phyloP scores from a whole-genome alignment of 1,139 yeast genomes.

The Blastobotrys serpentis region DNA sequence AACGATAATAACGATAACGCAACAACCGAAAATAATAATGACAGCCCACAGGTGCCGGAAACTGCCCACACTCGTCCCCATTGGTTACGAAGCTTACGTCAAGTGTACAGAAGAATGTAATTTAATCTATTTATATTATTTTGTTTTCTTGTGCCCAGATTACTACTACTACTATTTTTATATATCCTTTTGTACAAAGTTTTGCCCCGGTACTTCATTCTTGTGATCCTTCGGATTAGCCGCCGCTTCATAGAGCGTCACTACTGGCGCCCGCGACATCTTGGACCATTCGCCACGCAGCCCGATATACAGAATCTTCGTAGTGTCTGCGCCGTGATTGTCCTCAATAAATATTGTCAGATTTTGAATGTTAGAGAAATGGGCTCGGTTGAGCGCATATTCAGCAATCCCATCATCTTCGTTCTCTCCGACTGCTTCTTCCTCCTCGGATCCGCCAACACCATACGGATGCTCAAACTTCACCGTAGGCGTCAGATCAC shows the following conservation, averaged over 20 bases:
- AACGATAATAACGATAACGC: background rate
- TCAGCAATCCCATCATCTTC: conserved; percentile 69
- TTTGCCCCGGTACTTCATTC: conserved; percentile 38
- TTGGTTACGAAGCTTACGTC: conserved; percentile 4
- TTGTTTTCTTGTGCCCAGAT: no score
- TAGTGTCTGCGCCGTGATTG: conserved; percentile 64
- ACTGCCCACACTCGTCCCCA: background rate
- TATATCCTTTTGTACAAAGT: conserved; percentile 2
- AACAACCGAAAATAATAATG: background rate
- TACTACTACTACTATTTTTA: no score
- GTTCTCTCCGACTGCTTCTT: conserved; percentile 33
- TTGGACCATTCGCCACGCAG: conserved; percentile 74
- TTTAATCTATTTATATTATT: background rate
- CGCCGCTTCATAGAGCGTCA: conserved; percentile 81
- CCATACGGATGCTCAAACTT: conserved; percentile 62
- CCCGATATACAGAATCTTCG: conserved; percentile 68
- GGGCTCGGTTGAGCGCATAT: conserved; percentile 73
- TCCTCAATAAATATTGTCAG: conserved; percentile 66
- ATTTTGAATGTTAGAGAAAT: conserved; percentile 68
- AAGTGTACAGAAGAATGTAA: background rate
- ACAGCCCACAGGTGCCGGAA: background rate
- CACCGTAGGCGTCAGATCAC: conserved; percentile 51
- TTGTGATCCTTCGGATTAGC: conserved; percentile 92
- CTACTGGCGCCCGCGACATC: conserved; percentile 63
- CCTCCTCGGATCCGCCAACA: conserved; percentile 36